These are phyloP conservation scores for Bryoglossum gracile DNA, from an alignment of 495 filamentous ascomycete genomes.

Conservation along the genomic window DNA sequence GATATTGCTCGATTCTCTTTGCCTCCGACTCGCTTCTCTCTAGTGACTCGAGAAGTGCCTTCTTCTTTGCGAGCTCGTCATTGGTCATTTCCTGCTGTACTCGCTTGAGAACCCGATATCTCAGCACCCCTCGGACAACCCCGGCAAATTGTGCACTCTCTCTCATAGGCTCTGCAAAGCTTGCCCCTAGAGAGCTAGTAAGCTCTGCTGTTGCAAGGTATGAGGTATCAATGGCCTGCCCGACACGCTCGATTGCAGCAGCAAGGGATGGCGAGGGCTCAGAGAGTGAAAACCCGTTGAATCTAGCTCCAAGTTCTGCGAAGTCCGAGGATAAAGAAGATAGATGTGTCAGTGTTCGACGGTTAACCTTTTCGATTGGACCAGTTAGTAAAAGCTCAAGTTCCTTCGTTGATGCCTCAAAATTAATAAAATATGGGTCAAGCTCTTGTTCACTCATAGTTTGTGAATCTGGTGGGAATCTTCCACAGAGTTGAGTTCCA, in stretches of 20 bases:
- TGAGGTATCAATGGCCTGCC: conserved; percentile 90
- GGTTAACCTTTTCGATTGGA: conserved; percentile 92
- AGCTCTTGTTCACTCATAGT: conserved; percentile 80
- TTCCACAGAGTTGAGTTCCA: conserved; percentile 58
- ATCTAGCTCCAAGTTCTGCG: conserved; percentile 83
- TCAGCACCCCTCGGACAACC: conserved; percentile 78
- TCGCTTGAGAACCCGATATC: conserved; percentile 84
- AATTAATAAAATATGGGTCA: conserved; percentile 90
- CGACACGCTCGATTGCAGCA: conserved; percentile 89
- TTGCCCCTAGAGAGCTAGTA: conserved; percentile 71
- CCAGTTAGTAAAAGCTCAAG: conserved; percentile 81
- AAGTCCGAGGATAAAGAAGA: conserved; percentile 78
- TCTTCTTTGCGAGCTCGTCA: conserved; percentile 82
- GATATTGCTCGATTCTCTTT: conserved; percentile 84
- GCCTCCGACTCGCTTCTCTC: conserved; percentile 89
- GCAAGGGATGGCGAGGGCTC: conserved; percentile 82
- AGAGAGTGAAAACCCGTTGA: conserved; percentile 94
- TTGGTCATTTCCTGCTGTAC: conserved; percentile 96
- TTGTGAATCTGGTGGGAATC: conserved; percentile 75
- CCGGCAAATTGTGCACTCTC: conserved; percentile 96
- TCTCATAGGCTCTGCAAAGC: conserved; percentile 93
- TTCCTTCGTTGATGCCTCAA: conserved; percentile 80
- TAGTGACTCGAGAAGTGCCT: conserved; percentile 65
- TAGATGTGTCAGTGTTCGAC: conserved; percentile 77
- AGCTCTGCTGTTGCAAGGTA: conserved; percentile 95